Evolutionary conservation across 345 rosid genomes (phyloP).

Genomic region (Moringa oleifera): DNA sequence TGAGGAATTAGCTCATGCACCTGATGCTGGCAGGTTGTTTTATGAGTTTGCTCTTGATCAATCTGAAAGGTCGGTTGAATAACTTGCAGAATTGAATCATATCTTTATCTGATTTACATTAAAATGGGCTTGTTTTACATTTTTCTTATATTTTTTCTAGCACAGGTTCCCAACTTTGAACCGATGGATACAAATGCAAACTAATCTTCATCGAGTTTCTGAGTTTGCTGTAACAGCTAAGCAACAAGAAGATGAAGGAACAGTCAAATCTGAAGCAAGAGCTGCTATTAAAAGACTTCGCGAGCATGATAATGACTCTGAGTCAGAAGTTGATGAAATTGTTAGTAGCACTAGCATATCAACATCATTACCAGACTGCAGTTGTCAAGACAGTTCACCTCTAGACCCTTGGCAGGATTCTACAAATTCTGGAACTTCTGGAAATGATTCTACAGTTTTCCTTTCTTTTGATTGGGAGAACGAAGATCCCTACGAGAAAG

Average conservation of each 20-base stretch:
- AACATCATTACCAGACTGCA: slow-evolving; percentile 36
- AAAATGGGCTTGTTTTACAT: slow-evolving; percentile 15
- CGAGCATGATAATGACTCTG: slow-evolving; percentile 69
- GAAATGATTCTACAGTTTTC: slow-evolving; percentile 59
- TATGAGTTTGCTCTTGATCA: slow-evolving; percentile 98
- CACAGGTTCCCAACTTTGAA: slow-evolving; percentile 88
- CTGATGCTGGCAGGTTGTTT: slow-evolving; percentile 72
- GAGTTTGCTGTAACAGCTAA: slow-evolving; percentile 79
- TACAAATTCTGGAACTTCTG: slow-evolving; percentile 36
- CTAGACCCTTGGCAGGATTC: slow-evolving; percentile 29
- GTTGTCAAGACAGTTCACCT: slow-evolving; percentile 38
- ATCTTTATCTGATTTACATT: slow-evolving; percentile 10
- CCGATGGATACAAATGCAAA: slow-evolving; percentile 98
- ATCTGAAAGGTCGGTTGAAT: slow-evolving; percentile 77
- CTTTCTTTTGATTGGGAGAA: slow-evolving; percentile 93
- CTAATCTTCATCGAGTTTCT: slow-evolving; percentile 90
- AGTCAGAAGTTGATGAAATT: slow-evolving; percentile 66
- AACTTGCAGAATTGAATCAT: slow-evolving; percentile 5
- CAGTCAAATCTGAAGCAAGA: slow-evolving; percentile 50
- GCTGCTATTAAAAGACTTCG: slow-evolving; percentile 68
- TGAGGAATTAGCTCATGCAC: slow-evolving; percentile 51
- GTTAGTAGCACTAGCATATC: slow-evolving; percentile 34
- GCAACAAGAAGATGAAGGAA: slow-evolving; percentile 41
- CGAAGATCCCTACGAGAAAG: slow-evolving; percentile 86
- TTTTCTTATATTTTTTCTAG: slow-evolving; percentile 13